These are phyloP conservation scores for Blastocladiella emersonii DNA, from an alignment of 371 early-diverging fungal genomes.

Conservation along the genomic window DNA sequence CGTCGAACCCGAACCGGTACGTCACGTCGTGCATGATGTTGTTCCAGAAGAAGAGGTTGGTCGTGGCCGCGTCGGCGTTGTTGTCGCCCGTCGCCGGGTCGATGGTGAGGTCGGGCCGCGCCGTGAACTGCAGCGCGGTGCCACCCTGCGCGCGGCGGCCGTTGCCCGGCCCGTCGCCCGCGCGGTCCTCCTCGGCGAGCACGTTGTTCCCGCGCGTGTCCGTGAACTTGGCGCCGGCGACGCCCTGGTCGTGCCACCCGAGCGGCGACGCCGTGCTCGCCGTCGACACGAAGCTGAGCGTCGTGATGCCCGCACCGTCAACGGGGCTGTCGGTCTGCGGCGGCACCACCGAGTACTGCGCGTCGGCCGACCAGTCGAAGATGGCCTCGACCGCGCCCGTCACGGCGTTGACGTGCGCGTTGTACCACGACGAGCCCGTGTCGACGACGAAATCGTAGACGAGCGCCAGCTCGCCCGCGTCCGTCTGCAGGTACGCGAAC, in stretches of 20 bases:
- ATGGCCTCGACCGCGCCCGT: slow-evolving; percentile 16
- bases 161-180: not conserved
- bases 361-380: slow-evolving; percentile 33
- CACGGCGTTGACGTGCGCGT: slow-evolving; percentile 25
- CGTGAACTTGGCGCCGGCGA: not conserved
- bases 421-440: slow-evolving; percentile 7
- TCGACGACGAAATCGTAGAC: no score
- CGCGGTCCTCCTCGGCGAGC: not conserved
- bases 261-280: not conserved
- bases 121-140: not conserved
- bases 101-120: not conserved
- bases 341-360: slow-evolving; percentile 22
- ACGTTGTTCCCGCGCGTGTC: not conserved
- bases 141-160: not conserved
- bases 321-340: slow-evolving; percentile 29
- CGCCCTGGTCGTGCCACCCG: not conserved
- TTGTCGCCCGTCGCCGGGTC: not conserved
- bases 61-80: slow-evolving; percentile 9
- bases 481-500: not conserved
- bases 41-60: slow-evolving; percentile 15
- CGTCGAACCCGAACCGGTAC: slow-evolving; percentile 21
- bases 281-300: no score
- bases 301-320: not conserved
- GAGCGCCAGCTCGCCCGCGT: not conserved
- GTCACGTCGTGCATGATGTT: slow-evolving; percentile 20